Percentiles rank a stretch among this genome's conserved stretches.
Evolutionary conservation across 768 basidiomycete genomes (phyloP).

Genomic region (Pulveroboletus sp.): DNA sequence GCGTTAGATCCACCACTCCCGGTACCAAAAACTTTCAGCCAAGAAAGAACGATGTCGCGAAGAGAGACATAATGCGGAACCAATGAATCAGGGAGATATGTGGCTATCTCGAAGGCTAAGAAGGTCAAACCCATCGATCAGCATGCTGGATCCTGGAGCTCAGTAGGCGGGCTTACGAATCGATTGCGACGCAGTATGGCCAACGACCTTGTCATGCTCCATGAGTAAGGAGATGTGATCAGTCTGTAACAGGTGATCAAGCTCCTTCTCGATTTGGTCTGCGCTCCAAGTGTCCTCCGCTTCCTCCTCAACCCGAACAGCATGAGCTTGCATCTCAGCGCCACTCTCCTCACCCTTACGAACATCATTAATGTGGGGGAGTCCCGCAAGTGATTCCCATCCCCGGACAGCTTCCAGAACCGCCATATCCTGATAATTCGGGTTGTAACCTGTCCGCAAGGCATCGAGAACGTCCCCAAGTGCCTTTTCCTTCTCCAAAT

Average conservation of each 20-base stretch:
- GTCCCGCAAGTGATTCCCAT: constrained; percentile 72
- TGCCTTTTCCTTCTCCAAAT: constrained; percentile 67
- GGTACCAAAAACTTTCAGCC: constrained; percentile 63
- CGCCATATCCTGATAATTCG: constrained; percentile 99
- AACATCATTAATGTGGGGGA: constrained; percentile 69
- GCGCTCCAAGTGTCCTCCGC: constrained; percentile 58
- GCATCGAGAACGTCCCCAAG: constrained; percentile 80
- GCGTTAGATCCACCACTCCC: constrained; percentile 36
- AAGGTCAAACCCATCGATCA: background rate
- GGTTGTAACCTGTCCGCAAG: constrained; percentile 86
- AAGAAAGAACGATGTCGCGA: constrained; percentile 54
- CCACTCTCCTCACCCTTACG: constrained; percentile 43
- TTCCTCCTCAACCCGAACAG: constrained; percentile 34
- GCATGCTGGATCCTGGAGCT: background rate
- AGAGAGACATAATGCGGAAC: constrained; percentile 68
- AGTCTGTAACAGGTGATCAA: constrained; percentile 52
- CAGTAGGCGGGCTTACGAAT: constrained; percentile 45
- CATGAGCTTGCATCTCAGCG: constrained; percentile 27
- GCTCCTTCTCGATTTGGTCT: constrained; percentile 51
- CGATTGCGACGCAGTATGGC: constrained; percentile 42
- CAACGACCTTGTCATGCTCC: constrained; percentile 69
- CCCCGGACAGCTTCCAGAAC: constrained; percentile 95
- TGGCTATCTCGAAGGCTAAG: constrained; percentile 71
- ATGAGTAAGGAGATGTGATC: constrained; percentile 76
- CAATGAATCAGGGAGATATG: constrained; percentile 82